Evolutionary conservation across 1,284 basidiomycete genomes (phyloP).

Genomic region (Retiboletus fuscus): DNA sequence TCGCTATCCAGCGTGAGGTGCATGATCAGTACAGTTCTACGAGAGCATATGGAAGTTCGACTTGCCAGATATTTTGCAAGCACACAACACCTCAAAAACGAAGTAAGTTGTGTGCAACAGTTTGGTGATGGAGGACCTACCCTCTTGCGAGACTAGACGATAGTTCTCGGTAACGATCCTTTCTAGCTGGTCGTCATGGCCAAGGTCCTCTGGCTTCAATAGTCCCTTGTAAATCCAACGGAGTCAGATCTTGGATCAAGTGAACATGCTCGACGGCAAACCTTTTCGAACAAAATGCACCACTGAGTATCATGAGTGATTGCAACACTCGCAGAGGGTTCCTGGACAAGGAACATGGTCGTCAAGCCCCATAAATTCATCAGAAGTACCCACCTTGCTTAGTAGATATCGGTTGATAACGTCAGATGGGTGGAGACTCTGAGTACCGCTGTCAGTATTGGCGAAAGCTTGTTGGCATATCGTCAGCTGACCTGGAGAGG

Average conservation of each 20-base stretch:
- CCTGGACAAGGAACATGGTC: constrained; percentile 7
- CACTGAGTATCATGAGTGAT: constrained; percentile 31
- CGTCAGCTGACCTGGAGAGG: constrained; percentile 13
- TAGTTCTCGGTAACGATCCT: constrained; percentile 24
- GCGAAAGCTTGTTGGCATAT: neutral
- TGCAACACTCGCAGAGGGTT: constrained; percentile 27
- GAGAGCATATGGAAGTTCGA: neutral
- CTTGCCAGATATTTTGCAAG: constrained; percentile 19
- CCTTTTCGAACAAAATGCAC: constrained; percentile 22
- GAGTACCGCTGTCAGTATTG: constrained; percentile 5
- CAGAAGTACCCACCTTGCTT: constrained; percentile 16
- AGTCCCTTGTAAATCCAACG: constrained; percentile 7
- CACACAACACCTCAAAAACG: constrained; percentile 16
- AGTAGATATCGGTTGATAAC: constrained; percentile 34
- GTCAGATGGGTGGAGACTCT: constrained; percentile 32
- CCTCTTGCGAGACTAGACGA: constrained; percentile 16
- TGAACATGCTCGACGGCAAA: neutral
- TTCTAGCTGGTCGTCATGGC: constrained; percentile 16
- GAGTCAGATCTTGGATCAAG: neutral
- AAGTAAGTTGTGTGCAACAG: constrained; percentile 7
- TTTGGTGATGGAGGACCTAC: constrained; percentile 1
- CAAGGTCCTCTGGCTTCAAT: constrained; percentile 23
- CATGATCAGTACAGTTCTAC: constrained; percentile 3
- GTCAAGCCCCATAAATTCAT: neutral
- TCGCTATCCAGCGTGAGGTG: constrained; percentile 7